Evolutionary conservation across 2,329 filamentous ascomycete species (phyloP).

Genomic region (Sclerotinia nivalis): DNA sequence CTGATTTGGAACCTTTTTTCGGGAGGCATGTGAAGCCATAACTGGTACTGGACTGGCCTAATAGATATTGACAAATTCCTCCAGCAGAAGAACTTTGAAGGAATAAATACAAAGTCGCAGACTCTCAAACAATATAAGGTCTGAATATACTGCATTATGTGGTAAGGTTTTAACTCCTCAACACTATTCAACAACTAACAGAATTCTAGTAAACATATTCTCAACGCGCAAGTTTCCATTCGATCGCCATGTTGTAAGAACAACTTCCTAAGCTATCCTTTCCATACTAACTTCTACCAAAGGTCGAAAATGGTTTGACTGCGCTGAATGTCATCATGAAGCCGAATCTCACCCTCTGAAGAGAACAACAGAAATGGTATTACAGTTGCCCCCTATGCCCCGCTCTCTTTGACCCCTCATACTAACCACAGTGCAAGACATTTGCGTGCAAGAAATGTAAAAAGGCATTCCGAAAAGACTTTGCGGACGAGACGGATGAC

Average conservation of each 20-base stretch:
- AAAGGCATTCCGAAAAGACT: conserved; percentile 94
- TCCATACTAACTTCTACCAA: conserved; percentile 20
- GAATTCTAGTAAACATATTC: conserved; percentile 80
- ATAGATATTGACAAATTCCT: not conserved
- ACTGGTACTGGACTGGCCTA: not conserved
- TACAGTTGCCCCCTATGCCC: conserved; percentile 14
- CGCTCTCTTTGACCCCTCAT: conserved; percentile 18
- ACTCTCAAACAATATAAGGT: not conserved
- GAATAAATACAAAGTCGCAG: not conserved
- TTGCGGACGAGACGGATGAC: conserved; percentile 83
- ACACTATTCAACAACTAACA: conserved; percentile 23
- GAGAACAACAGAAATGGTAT: conserved; percentile 79
- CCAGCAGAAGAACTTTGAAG: not conserved
- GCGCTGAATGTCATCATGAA: conserved; percentile 89
- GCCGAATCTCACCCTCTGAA: conserved; percentile 73
- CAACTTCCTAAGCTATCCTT: not conserved
- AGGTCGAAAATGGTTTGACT: conserved; percentile 99
- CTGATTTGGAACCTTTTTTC: not conserved
- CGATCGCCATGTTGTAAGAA: conserved; percentile 89
- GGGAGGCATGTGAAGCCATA: conserved; percentile 5
- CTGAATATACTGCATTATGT: conserved; percentile 33
- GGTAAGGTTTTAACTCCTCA: conserved; percentile 30
- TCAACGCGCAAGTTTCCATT: conserved; percentile 97
- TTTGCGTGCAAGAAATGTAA: conserved; percentile 99
- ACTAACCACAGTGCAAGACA: conserved; percentile 42